A percentile compares a stretch with the other conserved stretches of the same genome.
Conservation (phyloP, 805 yeast genomes). For the Debaryomyces tyrocola region DNA sequence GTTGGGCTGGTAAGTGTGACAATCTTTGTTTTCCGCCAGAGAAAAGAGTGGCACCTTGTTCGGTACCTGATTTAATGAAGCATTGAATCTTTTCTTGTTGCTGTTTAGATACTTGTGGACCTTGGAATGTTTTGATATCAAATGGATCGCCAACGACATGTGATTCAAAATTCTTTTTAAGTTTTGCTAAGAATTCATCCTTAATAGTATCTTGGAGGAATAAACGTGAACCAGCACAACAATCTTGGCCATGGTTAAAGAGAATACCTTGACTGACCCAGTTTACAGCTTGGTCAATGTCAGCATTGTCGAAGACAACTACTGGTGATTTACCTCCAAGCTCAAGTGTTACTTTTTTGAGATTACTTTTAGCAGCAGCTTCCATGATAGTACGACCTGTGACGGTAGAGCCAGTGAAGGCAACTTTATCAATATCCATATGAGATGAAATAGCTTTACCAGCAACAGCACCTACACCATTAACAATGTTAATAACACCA, state of each 20-base stretch:
- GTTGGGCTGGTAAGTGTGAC: conserved; percentile 19
- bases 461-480: conserved; percentile 39
- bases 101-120: conserved; percentile 53
- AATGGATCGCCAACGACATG: conserved; percentile 42
- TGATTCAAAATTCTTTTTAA: conserved; percentile 32
- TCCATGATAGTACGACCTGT: conserved; percentile 61
- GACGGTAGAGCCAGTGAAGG: conserved; percentile 70
- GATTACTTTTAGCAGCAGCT: conserved; percentile 51
- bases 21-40: conserved; percentile 47
- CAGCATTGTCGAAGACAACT: conserved; percentile 67
- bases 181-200: conserved; percentile 36
- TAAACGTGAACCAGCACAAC: conserved; percentile 46
- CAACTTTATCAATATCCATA: conserved; percentile 50
- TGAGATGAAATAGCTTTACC: conserved; percentile 47
- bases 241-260: conserved; percentile 47
- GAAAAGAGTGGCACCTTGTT: conserved; percentile 48
- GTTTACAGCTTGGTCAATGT: conserved; percentile 56
- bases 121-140: conserved; percentile 38
- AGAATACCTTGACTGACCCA: conserved; percentile 49
- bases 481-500: conserved; percentile 48
- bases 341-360: conserved; percentile 66
- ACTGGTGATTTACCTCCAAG: conserved; percentile 77
- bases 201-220: conserved; percentile 41
- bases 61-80: conserved; percentile 45
- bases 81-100: conserved; percentile 43